Conservation (phyloP, 225 moss, liverwort and hornwort species). For the Physcomitrium patens region DNA sequence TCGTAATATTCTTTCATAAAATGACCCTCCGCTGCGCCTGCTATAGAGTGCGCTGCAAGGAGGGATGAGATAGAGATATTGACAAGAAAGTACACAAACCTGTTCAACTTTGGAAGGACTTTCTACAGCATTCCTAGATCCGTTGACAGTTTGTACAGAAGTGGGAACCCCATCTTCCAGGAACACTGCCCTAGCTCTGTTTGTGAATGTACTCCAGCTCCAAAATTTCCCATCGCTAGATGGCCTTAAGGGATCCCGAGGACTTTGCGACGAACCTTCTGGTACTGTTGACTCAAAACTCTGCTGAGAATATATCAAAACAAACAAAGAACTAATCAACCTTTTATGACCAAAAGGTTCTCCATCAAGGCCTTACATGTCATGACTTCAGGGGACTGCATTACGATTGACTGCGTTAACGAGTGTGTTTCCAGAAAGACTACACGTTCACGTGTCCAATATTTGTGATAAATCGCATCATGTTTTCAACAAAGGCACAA, state of each 20-base stretch:
- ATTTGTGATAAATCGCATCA: neutral
- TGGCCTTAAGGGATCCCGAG: slow-evolving; percentile 45
- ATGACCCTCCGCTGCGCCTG: slow-evolving; percentile 25
- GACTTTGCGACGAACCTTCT: slow-evolving; percentile 44
- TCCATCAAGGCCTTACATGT: slow-evolving; percentile 23
- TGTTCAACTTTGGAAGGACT: slow-evolving; percentile 46
- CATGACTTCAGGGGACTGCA: slow-evolving; percentile 8
- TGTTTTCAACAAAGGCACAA: neutral
- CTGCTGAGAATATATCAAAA: slow-evolving; percentile 36
- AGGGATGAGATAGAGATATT: slow-evolving; percentile 26
- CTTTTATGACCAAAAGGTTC: slow-evolving; percentile 31
- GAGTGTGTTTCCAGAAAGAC: neutral
- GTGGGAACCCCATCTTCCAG: slow-evolving; percentile 71
- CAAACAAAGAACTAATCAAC: slow-evolving; percentile 41
- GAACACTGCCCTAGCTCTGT: slow-evolving; percentile 74
- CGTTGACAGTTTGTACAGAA: slow-evolving; percentile 40
- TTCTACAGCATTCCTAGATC: slow-evolving; percentile 41
- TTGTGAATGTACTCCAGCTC: slow-evolving; percentile 81
- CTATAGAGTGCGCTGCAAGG: slow-evolving; percentile 13
- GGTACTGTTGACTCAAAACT: slow-evolving; percentile 39
- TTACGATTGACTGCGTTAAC: slow-evolving; percentile 16
- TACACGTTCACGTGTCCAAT: neutral
- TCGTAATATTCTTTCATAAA: slow-evolving; percentile 11
- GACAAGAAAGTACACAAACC: slow-evolving; percentile 48
- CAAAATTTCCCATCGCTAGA: slow-evolving; percentile 58